These are phyloP conservation scores for Diplocarpon mali DNA, from an alignment of 2,329 filamentous ascomycete genomes.

Conservation along the genomic window DNA sequence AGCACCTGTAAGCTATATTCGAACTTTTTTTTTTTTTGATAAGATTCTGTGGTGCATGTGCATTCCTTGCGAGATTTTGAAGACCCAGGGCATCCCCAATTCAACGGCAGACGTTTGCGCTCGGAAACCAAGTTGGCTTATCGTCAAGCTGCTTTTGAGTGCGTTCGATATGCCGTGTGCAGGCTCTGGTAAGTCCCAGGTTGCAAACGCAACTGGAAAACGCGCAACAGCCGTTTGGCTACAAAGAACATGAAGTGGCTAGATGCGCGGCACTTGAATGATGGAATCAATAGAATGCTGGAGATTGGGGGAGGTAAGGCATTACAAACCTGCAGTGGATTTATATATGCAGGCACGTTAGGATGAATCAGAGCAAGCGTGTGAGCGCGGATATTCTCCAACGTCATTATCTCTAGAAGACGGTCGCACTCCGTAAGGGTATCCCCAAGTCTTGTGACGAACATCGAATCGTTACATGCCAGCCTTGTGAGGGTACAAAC, in stretches of 20 bases:
- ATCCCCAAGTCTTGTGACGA: no score
- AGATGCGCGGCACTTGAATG: neutral
- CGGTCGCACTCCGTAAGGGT: no score
- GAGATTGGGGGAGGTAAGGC: no score
- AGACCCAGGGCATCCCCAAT: neutral
- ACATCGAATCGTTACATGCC: no score
- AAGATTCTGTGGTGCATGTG: no score
- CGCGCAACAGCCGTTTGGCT: no score
- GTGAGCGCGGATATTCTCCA: neutral
- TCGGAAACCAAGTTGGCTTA: neutral
- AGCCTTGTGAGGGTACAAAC: no score
- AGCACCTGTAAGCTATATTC: no score
- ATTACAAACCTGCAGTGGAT: no score
- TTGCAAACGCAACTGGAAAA: neutral
- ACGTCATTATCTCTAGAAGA: no score
- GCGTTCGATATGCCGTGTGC: neutral
- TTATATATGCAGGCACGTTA: neutral
- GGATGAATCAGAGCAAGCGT: neutral
- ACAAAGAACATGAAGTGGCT: neutral
- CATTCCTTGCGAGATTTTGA: neutral
- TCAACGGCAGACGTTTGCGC: neutral
- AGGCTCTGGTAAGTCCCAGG: neutral
- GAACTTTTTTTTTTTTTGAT: no score
- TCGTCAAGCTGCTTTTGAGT: neutral
- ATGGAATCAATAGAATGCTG: neutral